Percentiles rank a stretch among this genome's conserved stretches.
Conservation (phyloP, 805 yeast genomes). For the Naumovozyma baii region DNA sequence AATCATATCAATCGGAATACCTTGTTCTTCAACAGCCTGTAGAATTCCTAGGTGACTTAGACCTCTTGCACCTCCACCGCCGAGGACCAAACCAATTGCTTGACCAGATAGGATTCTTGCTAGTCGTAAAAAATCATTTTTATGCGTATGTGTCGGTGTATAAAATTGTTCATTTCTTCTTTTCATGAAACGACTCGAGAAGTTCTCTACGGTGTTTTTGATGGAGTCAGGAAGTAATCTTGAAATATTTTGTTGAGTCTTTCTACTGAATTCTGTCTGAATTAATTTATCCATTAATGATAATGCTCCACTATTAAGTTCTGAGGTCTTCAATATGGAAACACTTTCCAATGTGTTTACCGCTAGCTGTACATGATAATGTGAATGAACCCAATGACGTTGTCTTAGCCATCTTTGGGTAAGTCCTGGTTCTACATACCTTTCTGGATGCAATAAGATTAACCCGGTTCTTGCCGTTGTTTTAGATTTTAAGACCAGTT, state of each 20-base stretch:
- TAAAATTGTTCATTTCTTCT: slow-evolving; percentile 21
- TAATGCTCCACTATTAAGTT: slow-evolving; percentile 11
- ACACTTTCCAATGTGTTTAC: slow-evolving; percentile 15
- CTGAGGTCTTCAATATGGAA: slow-evolving; percentile 14
- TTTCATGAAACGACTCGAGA: slow-evolving; percentile 27
- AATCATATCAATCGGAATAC: slow-evolving; percentile 85
- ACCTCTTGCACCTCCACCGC: slow-evolving; percentile 98
- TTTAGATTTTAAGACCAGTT: slow-evolving; percentile 58
- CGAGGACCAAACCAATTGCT: slow-evolving; percentile 87
- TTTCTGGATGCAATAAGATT: slow-evolving; percentile 73
- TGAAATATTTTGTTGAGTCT: slow-evolving; percentile 26
- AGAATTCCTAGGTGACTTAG: slow-evolving; percentile 85
- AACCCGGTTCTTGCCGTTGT: slow-evolving; percentile 84
- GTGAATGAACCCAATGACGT: slow-evolving; percentile 85
- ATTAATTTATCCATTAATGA: slow-evolving; percentile 21
- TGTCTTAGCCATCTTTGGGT: slow-evolving; percentile 78
- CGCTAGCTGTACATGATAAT: slow-evolving; percentile 76
- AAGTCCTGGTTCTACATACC: slow-evolving; percentile 73
- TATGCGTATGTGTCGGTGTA: slow-evolving; percentile 40
- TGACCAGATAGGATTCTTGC: slow-evolving; percentile 88
- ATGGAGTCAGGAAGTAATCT: slow-evolving; percentile 28
- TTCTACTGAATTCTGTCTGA: slow-evolving; percentile 25
- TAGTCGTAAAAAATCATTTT: slow-evolving; percentile 79
- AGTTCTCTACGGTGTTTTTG: slow-evolving; percentile 30
- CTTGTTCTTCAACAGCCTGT: slow-evolving; percentile 82